phyloP scores from a whole-genome alignment of 805 yeast genomes.

The Hanseniaspora singularis region DNA sequence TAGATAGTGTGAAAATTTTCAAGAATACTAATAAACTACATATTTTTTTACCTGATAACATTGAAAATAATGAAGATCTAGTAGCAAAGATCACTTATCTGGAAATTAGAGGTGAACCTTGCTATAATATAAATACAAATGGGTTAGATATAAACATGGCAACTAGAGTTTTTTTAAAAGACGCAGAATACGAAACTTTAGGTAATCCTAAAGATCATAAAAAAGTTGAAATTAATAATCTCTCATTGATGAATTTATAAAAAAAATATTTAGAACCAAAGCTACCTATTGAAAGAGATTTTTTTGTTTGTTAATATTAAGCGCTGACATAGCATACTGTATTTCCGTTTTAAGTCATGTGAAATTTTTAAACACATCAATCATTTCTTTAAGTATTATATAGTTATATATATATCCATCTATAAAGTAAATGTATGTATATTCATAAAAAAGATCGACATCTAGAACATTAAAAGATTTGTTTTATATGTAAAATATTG shows the following conservation, averaged over 20 bases:
- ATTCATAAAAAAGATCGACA: not conserved
- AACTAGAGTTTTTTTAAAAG: slow-evolving; percentile 23
- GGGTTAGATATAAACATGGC: slow-evolving; percentile 48
- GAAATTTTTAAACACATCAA: no score
- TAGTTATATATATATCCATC: not conserved
- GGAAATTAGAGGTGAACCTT: slow-evolving; percentile 66
- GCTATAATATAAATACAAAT: slow-evolving; percentile 15
- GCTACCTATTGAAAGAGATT: no score
- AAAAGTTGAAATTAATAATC: slow-evolving; percentile 20
- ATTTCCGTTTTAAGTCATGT: no score
- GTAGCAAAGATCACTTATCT: slow-evolving; percentile 49
- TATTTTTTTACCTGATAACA: slow-evolving; percentile 53
- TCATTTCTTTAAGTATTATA: no score
- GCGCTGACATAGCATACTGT: no score
- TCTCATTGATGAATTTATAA: not conserved
- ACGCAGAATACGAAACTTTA: slow-evolving; percentile 58
- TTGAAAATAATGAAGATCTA: slow-evolving; percentile 51
- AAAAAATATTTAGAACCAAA: not conserved
- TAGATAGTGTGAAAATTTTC: slow-evolving; percentile 57
- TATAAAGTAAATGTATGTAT: not conserved
- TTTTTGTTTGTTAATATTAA: no score
- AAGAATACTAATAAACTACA: slow-evolving; percentile 59
- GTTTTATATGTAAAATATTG: no score
- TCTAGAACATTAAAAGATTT: not conserved
- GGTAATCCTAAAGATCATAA: slow-evolving; percentile 87